Percentiles rank a stretch among this genome's conserved stretches.
Conservation (phyloP, 2,329 filamentous ascomycete genomes). For the Aspergillus sp. region DNA sequence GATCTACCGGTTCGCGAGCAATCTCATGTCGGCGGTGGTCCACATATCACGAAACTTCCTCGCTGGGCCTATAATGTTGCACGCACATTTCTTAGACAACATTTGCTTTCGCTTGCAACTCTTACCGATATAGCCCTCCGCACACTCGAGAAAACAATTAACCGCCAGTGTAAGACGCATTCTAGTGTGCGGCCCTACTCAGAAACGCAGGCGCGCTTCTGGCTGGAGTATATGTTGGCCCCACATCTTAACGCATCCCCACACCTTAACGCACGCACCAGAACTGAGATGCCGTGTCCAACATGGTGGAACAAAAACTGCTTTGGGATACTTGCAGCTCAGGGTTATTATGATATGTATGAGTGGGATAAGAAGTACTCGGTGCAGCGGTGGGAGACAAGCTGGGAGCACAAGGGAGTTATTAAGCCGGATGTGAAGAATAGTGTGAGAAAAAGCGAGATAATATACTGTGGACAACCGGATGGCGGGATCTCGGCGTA, state of each 20-base stretch:
- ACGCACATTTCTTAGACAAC: conserved; percentile 14
- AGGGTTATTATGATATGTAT: conserved; percentile 18
- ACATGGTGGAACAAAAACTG: conserved; percentile 9
- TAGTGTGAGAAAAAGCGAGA: conserved; percentile 14
- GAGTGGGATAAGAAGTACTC: conserved; percentile 15
- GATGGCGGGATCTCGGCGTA: conserved; percentile 19
- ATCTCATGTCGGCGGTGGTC: conserved; percentile 2
- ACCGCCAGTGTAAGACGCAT: conserved; percentile 11
- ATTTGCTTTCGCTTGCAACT: conserved; percentile 11
- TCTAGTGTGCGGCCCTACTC: conserved; percentile 18
- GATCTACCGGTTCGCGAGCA: conserved; percentile 7
- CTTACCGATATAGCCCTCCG: conserved; percentile 19
- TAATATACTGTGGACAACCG: conserved; percentile 19
- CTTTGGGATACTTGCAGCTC: conserved; percentile 16
- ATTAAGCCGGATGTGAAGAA: conserved; percentile 14
- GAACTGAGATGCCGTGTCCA: conserved; percentile 4
- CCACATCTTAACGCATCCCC: background rate
- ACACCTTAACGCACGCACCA: background rate
- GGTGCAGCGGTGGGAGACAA: conserved; percentile 12
- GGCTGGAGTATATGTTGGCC: conserved; percentile 17
- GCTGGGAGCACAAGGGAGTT: conserved; percentile 5
- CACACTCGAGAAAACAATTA: conserved; percentile 18
- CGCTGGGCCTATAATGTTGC: conserved; percentile 19
- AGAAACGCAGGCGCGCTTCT: conserved; percentile 22
- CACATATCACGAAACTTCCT: conserved; percentile 18